Evolutionary conservation across 1,284 basidiomycete genomes (phyloP), one percentile per base, ranked within the genome.

Genomic region (Trametes versicolor): DNA sequence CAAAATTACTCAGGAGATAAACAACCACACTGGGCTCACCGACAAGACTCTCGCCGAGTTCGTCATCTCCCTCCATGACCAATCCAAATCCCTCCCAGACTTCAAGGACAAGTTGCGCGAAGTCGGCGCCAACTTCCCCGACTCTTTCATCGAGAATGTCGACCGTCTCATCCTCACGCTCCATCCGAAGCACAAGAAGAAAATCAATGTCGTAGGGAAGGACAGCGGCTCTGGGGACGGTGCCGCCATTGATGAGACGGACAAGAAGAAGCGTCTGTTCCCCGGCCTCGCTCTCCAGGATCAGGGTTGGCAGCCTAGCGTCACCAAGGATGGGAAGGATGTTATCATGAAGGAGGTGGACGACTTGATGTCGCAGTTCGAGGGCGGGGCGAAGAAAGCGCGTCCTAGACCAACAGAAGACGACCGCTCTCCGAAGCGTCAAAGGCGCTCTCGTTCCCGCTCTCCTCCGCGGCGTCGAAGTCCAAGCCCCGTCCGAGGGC

Each of bases 1-100:
- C 64, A 93, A 93, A 76, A 93, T 98, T 70, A 92, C 92, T 0
- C 93, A 96, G 77, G 96, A 98, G 78, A 87, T 98, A 59, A 88
- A 92, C 79, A 98, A 97, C 73, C 89, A 97, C 76, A 86, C 86
- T 72, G 92, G 87, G 53, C 81, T 92, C 60, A 93, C 92, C 76
- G 96, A 98, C 84, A 97, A 96, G 75, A 92, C 92, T 13, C 85
- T 97, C 39, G 96, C 97, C 29, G 97, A 99, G 81, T 99, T 98
- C 80, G 88, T 99, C 69, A 97, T 99, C 70, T 83, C 88, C 74
- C 87, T 99, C 59, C 97, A 99, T 79, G 93, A 95, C 70, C 82
- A 94, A 72, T 92, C 93, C 74, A 93, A 86, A 71, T 88, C 87
- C 65, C 82, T 95, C 51, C 78, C 81, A 15, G 87, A 89, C 62